Percentiles rank a stretch among this genome's conserved stretches.
phyloP scores from a whole-genome alignment of 768 basidiomycete species.

The Pisolithus albus region DNA sequence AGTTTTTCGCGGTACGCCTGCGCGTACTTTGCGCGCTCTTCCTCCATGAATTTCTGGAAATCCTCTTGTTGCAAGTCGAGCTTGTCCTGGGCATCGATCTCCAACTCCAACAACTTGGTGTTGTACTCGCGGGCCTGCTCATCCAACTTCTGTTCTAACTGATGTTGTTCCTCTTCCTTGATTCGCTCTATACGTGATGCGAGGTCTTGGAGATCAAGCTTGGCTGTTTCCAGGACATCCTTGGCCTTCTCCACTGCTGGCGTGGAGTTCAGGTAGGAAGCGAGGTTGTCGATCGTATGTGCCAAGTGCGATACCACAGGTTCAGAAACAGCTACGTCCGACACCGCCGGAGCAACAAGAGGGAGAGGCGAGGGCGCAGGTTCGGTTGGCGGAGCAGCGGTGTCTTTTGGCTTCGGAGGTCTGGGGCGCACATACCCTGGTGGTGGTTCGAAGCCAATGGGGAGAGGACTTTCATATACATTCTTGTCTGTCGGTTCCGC shows the following conservation, averaged over 20 bases:
- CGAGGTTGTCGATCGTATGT: conserved; percentile 85
- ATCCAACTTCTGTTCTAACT: conserved; percentile 62
- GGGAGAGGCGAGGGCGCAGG: conserved; percentile 47
- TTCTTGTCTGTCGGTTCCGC: conserved; percentile 25
- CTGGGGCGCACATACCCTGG: conserved; percentile 72
- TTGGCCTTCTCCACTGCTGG: conserved; percentile 61
- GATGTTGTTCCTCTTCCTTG: conserved; percentile 69
- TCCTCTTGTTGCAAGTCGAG: conserved; percentile 81
- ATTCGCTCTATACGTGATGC: conserved; percentile 70
- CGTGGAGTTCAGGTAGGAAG: conserved; percentile 72
- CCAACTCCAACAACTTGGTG: conserved; percentile 69
- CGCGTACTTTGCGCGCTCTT: conserved; percentile 67
- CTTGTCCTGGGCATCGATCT: conserved; percentile 81
- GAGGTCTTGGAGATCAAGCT: conserved; percentile 72
- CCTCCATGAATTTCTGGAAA: conserved; percentile 73
- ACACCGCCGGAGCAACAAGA: conserved; percentile 73
- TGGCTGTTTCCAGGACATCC: conserved; percentile 73
- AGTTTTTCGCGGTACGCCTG: conserved; percentile 82
- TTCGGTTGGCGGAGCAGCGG: conserved; percentile 15
- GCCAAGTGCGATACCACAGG: conserved; percentile 93
- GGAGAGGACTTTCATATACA: conserved; percentile 62
- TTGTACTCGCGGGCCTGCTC: conserved; percentile 83
- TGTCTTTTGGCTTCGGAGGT: conserved; percentile 39
- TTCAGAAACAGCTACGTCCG: conserved; percentile 66
- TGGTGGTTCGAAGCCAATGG: conserved; percentile 92